Percentiles rank a stretch among this genome's conserved stretches.
Conservation (phyloP, 768 basidiomycete species). For the Royoungia palumana region DNA sequence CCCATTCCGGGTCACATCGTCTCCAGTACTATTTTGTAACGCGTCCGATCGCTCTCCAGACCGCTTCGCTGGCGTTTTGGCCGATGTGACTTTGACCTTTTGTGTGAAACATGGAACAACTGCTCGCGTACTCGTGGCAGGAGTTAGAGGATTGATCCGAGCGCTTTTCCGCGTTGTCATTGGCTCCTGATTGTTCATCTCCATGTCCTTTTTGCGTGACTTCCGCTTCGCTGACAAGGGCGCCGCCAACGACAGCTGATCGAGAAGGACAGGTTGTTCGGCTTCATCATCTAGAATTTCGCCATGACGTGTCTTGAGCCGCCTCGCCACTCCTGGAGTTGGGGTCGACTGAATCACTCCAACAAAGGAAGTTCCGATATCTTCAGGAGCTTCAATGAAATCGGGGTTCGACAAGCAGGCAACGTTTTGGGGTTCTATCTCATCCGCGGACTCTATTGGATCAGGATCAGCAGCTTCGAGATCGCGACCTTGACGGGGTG, state of each 20-base stretch:
- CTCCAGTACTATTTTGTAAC: not conserved
- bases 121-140: slow-evolving; percentile 8
- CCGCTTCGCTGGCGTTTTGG: slow-evolving; percentile 14
- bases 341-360: slow-evolving; percentile 17
- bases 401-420: slow-evolving; percentile 18
- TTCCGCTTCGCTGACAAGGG: slow-evolving; percentile 19
- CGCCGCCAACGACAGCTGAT: slow-evolving; percentile 19
- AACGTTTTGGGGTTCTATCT: slow-evolving; percentile 21
- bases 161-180: slow-evolving; percentile 20
- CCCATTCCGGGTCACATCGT: not conserved
- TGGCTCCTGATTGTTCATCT: slow-evolving; percentile 22
- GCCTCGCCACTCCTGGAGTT: slow-evolving; percentile 35
- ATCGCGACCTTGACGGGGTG: not conserved
- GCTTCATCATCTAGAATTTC: slow-evolving; percentile 23
- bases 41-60: not conserved
- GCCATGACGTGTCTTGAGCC: slow-evolving; percentile 43
- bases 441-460: slow-evolving; percentile 45
- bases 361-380: not conserved
- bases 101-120: slow-evolving; percentile 1
- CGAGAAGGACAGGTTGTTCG: slow-evolving; percentile 24
- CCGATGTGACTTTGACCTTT: slow-evolving; percentile 3
- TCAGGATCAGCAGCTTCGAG: slow-evolving; percentile 23
- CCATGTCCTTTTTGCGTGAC: slow-evolving; percentile 12
- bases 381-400: slow-evolving; percentile 29
- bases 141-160: slow-evolving; percentile 7